Conservation (phyloP, 2,329 filamentous ascomycete species). For the Phyllosticta citriasiana region DNA sequence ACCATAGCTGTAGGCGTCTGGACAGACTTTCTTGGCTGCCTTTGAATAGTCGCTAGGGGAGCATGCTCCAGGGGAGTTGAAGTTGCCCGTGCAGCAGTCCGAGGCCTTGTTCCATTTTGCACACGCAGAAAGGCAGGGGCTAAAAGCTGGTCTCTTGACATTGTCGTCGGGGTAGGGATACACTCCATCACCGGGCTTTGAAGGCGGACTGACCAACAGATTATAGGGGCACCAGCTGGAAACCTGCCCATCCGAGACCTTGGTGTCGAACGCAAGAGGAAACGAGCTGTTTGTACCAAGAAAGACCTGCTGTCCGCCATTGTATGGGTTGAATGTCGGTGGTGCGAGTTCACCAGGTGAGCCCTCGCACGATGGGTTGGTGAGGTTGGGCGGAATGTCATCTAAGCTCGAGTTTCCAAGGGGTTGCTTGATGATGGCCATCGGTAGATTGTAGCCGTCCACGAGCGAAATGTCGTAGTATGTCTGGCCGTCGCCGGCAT, state of each 20-base stretch:
- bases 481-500: slow-evolving; percentile 56
- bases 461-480: slow-evolving; percentile 82
- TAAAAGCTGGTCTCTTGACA: slow-evolving; percentile 59
- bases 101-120: slow-evolving; percentile 54
- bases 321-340: slow-evolving; percentile 38
- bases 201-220: slow-evolving; percentile 57
- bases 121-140: slow-evolving; percentile 70
- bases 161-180: slow-evolving; percentile 73
- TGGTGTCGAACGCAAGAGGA: slow-evolving; percentile 57
- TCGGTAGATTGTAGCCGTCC: slow-evolving; percentile 72
- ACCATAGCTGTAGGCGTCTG: slow-evolving; percentile 76
- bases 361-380: slow-evolving; percentile 67
- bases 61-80: slow-evolving; percentile 54
- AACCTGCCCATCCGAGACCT: slow-evolving; percentile 47
- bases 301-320: slow-evolving; percentile 37
- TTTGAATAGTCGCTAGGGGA: slow-evolving; percentile 57
- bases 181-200: slow-evolving; percentile 61
- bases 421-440: slow-evolving; percentile 45
- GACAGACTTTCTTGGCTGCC: slow-evolving; percentile 64
- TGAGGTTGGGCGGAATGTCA: slow-evolving; percentile 62
- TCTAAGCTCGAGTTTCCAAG: slow-evolving; percentile 51
- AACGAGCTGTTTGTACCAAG: slow-evolving; percentile 55
- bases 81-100: slow-evolving; percentile 68
- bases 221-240: slow-evolving; percentile 73
- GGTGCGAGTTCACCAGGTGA: slow-evolving; percentile 50